Conservation (phyloP, 2,329 filamentous ascomycete species). For the Lasiodiplodia theobromae region DNA sequence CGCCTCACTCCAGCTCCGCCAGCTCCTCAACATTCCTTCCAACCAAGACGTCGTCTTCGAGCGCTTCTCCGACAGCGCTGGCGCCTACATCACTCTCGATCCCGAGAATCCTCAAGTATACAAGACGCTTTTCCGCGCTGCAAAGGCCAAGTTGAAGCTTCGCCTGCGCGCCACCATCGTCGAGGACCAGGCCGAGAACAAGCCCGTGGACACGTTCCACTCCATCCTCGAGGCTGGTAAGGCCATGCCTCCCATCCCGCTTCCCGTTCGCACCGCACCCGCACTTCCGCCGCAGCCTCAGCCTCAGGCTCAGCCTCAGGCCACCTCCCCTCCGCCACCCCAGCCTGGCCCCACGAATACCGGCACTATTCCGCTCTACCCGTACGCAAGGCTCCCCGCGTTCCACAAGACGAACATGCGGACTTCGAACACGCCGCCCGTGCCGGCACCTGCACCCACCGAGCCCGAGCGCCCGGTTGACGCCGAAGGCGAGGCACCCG, state of each 20-base stretch:
- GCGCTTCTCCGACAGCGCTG: slow-evolving; percentile 93
- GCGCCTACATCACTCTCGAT: slow-evolving; percentile 80
- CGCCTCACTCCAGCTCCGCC: slow-evolving; percentile 66
- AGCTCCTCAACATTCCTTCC: slow-evolving; percentile 69
- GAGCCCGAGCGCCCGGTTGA: slow-evolving; percentile 15
- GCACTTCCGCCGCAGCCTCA: slow-evolving; percentile 13
- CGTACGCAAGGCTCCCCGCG: slow-evolving; percentile 29
- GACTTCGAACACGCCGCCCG: slow-evolving; percentile 1
- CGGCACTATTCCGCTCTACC: slow-evolving; percentile 29
- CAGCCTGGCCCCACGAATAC: not conserved
- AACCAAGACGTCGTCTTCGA: slow-evolving; percentile 75
- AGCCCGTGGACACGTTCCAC: not conserved
- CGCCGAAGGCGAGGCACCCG: slow-evolving; percentile 48
- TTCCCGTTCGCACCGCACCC: slow-evolving; percentile 16
- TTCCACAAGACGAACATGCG: slow-evolving; percentile 32
- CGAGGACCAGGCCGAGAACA: slow-evolving; percentile 31
- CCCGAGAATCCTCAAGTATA: slow-evolving; percentile 81
- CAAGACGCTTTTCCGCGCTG: slow-evolving; percentile 95
- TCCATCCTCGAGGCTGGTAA: slow-evolving; percentile 13
- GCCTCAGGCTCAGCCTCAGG: slow-evolving; percentile 25
- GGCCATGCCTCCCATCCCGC: slow-evolving; percentile 17
- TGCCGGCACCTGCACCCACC: slow-evolving; percentile 4
- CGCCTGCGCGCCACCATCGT: slow-evolving; percentile 77
- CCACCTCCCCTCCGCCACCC: slow-evolving; percentile 2
- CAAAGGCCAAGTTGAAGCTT: slow-evolving; percentile 97